Evolutionary conservation across 805 yeast species (phyloP), one percentile per base, ranked within the genome.

Genomic region (Yamadazyma akitaensis): DNA sequence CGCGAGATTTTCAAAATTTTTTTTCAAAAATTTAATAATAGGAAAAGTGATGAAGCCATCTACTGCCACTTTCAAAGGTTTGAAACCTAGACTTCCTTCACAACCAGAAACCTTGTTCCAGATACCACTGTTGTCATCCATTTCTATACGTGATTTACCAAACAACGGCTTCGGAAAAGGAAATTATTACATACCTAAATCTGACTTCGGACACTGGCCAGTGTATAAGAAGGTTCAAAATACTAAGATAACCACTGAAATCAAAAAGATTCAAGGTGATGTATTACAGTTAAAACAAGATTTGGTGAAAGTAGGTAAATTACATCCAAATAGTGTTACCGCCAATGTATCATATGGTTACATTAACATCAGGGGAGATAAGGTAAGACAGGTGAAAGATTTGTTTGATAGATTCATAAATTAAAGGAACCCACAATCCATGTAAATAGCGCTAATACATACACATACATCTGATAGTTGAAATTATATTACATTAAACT

Each of bases 141-240:
- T 63, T 28, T 49, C 50, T 31, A 53, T 46, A 46, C 49, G 40
- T 39, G 68, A 59, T 37, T 54, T 60, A 34, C 69, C 65, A 17
- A 67, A 58, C 55, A 63, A 58, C 37, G 70, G 65, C 32, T 73
- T 62, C 49, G 74, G 70, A 40, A 50, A 45, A 18, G 60, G 67
- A 6, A 64, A 66, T 39, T 79, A 79, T 55, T 60, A 55, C 56
- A 59, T 79, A 28, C 52, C 64, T 18, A 81, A 85, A 61, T 74
- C 88, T 7, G 65, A 75, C 13, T 72, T 68, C 40, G 89, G 92
- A 4, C 81, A 85, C 60, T 72, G 90, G 60, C 96, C 96, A n/a
- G 86, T 89, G 1, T 89, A 89, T 67, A 72, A 77, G 44, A 88
- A 85, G 51, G 64, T 73, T 51, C 87, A 82, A 60, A 79, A 80